Conservation (phyloP, 2,329 filamentous ascomycete species). For the Ophiostoma ulmi region DNA sequence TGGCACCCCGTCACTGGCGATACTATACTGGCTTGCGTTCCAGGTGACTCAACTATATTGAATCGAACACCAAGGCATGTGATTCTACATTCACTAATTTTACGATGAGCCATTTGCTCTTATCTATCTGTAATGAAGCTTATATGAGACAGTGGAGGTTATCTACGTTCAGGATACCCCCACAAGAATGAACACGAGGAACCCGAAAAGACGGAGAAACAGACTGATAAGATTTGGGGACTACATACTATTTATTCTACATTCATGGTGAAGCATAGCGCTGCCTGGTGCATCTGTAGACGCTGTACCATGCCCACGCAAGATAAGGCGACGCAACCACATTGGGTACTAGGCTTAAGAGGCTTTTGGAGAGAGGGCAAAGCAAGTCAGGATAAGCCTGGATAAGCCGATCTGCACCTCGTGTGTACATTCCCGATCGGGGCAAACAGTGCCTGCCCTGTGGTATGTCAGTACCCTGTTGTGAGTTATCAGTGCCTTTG, state of each 20-base stretch:
- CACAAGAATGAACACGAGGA: background rate
- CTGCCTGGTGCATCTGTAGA: background rate
- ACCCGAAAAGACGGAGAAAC: background rate
- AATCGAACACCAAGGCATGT: background rate
- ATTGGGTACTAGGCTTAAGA: background rate
- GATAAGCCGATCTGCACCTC: conserved; percentile 4
- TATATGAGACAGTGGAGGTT: background rate
- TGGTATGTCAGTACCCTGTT: background rate
- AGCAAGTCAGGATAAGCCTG: background rate
- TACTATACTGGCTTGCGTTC: background rate
- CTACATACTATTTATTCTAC: background rate
- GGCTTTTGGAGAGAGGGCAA: background rate
- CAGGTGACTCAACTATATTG: background rate
- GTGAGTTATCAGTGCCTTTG: background rate
- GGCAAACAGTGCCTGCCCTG: conserved; percentile 3
- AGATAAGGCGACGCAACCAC: conserved; percentile 16
- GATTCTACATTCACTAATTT: background rate
- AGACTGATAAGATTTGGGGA: background rate
- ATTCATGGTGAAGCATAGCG: background rate
- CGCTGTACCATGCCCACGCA: background rate
- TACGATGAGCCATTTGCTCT: background rate
- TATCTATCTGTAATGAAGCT: background rate
- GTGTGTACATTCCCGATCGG: conserved; percentile 13
- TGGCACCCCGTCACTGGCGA: background rate
- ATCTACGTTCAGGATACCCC: background rate